phyloP scores from a whole-genome alignment of 129 eudicot species.

The Pulicaria dysenterica region DNA sequence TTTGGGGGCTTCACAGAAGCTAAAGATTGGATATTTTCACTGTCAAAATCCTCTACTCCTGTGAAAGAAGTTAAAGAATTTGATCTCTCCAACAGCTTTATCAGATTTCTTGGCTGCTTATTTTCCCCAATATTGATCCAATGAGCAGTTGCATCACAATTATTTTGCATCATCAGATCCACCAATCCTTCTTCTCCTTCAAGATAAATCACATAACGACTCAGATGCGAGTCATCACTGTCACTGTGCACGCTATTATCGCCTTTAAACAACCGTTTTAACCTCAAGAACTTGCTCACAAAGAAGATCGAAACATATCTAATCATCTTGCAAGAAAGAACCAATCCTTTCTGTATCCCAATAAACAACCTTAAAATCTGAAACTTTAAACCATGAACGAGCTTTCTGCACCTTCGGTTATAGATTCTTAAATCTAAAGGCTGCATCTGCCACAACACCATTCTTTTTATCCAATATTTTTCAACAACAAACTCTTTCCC shows the following conservation, averaged over 20 bases:
- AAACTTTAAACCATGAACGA: constrained; percentile 37
- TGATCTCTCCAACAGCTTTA: constrained; percentile 41
- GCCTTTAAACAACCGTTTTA: constrained; percentile 19
- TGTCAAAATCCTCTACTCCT: constrained; percentile 55
- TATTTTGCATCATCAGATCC: constrained; percentile 47
- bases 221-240: constrained; percentile 32
- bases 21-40: constrained; percentile 46
- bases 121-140: constrained; percentile 57
- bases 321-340: constrained; percentile 47
- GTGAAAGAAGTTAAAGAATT: constrained; percentile 30
- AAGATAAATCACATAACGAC: constrained; percentile 65
- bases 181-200: constrained; percentile 77
- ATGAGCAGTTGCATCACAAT: constrained; percentile 46
- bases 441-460: constrained; percentile 50
- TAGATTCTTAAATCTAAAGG: constrained; percentile 34
- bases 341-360: constrained; percentile 38
- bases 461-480: constrained; percentile 44
- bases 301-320: constrained; percentile 38
- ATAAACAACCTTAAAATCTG: constrained; percentile 33
- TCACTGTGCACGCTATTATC: constrained; percentile 14
- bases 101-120: constrained; percentile 55
- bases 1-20: constrained; percentile 54
- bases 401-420: constrained; percentile 41
- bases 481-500: constrained; percentile 46
- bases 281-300: constrained; percentile 26